Conservation (phyloP, 2,329 filamentous ascomycete genomes). For the Cladobotryum protrusum region DNA sequence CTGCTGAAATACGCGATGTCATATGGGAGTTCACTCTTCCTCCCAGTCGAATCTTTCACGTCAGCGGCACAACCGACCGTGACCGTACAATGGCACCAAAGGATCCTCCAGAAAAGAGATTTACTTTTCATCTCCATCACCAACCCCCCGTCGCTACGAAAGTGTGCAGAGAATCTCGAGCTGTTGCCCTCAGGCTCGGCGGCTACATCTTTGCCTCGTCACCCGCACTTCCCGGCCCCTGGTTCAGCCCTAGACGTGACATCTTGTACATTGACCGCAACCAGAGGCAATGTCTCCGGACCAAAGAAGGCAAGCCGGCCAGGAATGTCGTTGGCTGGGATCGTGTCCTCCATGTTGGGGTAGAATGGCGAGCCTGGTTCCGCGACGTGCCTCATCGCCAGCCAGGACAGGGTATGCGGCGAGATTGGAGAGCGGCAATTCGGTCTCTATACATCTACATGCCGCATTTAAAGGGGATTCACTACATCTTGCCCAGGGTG, state of each 20-base stretch:
- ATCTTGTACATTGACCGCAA: conserved; percentile 26
- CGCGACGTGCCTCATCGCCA: conserved; percentile 19
- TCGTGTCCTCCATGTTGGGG: conserved; percentile 20
- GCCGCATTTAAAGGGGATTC: conserved; percentile 18
- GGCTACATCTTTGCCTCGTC: conserved; percentile 18
- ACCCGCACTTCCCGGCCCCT: conserved; percentile 12
- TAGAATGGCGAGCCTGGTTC: conserved; percentile 26
- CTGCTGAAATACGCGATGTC: conserved; percentile 22
- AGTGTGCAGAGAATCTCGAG: conserved; percentile 23
- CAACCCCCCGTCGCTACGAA: conserved; percentile 14
- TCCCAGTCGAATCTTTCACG: conserved; percentile 24
- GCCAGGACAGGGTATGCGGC: conserved; percentile 15
- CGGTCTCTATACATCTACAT: conserved; percentile 18
- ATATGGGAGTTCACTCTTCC: conserved; percentile 25
- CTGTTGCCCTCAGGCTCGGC: conserved; percentile 19
- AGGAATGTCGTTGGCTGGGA: conserved; percentile 18
- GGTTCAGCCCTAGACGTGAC: conserved; percentile 22
- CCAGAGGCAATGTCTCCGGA: conserved; percentile 15
- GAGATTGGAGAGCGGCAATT: conserved; percentile 18
- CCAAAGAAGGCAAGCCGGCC: conserved; percentile 6
- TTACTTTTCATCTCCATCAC: conserved; percentile 20
- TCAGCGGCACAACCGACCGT: conserved; percentile 14
- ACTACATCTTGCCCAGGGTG: conserved; percentile 22
- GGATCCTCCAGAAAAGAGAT: not conserved
- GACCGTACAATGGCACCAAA: not conserved